Conservation (phyloP, 768 basidiomycete species). For the Lactarius indigo region DNA sequence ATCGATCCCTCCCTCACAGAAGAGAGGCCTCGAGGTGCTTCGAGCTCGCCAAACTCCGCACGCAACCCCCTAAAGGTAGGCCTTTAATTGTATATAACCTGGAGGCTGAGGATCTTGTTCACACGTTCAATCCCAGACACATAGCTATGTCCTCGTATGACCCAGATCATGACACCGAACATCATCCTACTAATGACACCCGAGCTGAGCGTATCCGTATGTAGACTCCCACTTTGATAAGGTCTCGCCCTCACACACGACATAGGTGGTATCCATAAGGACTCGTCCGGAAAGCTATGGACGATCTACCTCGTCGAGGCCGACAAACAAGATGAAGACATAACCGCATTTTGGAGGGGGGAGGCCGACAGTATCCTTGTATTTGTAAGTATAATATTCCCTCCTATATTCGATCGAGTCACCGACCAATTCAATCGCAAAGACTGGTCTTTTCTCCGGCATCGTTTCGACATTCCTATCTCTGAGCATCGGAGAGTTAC, state of each 20-base stretch:
- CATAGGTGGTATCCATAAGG: neutral
- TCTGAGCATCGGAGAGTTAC: neutral
- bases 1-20: too few species aligned
- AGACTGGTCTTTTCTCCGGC: slow-evolving; percentile 7
- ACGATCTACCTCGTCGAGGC: neutral
- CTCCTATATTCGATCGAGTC: neutral
- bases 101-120: too few species aligned
- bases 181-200: too few species aligned
- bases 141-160: too few species aligned
- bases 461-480: neutral
- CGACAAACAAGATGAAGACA: neutral
- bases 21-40: too few species aligned
- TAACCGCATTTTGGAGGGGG: neutral
- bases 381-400: neutral
- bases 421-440: neutral
- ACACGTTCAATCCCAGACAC: too few species aligned
- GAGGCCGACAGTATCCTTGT: neutral
- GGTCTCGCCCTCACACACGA: neutral
- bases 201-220: too few species aligned
- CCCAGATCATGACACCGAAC: too few species aligned
- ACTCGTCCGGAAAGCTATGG: neutral
- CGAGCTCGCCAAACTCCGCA: too few species aligned
- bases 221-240: too few species aligned
- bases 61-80: too few species aligned
- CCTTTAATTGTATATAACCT: too few species aligned